Evolutionary conservation across 2,329 filamentous ascomycete species (phyloP).

Genomic region (Myriosclerotinia curreyana): DNA sequence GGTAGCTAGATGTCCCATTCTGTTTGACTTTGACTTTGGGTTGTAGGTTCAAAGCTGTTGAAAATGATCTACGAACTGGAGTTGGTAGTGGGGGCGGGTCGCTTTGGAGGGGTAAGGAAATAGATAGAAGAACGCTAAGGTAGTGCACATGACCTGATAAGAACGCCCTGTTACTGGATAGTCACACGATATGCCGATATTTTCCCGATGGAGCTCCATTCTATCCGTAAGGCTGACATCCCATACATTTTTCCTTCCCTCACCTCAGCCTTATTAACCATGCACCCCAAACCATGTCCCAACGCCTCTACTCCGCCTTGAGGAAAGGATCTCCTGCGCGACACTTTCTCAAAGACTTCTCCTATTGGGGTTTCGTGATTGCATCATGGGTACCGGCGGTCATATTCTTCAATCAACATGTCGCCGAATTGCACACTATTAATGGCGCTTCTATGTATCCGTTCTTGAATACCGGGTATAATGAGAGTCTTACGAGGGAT

Average conservation of each 20-base stretch:
- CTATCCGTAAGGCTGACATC: not conserved
- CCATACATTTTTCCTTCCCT: not conserved
- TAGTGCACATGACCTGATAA: too few species aligned
- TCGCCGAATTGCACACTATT: slow-evolving; percentile 57
- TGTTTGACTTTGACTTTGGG: not conserved
- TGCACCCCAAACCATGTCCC: slow-evolving; percentile 8
- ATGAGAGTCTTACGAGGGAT: slow-evolving; percentile 54
- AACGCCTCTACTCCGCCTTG: slow-evolving; percentile 30
- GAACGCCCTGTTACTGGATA: too few species aligned
- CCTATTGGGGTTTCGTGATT: slow-evolving; percentile 50
- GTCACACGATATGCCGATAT: not conserved
- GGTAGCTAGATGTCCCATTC: slow-evolving; percentile 20
- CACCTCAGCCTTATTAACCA: not conserved
- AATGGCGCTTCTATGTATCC: slow-evolving; percentile 72
- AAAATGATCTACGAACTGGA: not conserved
- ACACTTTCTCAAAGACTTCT: slow-evolving; percentile 38
- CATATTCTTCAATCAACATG: slow-evolving; percentile 59
- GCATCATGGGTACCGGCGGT: slow-evolving; percentile 61
- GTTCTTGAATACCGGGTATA: slow-evolving; percentile 65
- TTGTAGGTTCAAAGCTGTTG: not conserved
- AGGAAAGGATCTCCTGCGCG: slow-evolving; percentile 17
- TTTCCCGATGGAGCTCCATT: not conserved
- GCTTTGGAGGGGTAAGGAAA: not conserved
- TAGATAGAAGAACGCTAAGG: too few species aligned
- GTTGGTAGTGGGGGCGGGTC: not conserved